phyloP scores from a whole-genome alignment of 352 stramenopile genomes.

The Phytophthora tentaculata region DNA sequence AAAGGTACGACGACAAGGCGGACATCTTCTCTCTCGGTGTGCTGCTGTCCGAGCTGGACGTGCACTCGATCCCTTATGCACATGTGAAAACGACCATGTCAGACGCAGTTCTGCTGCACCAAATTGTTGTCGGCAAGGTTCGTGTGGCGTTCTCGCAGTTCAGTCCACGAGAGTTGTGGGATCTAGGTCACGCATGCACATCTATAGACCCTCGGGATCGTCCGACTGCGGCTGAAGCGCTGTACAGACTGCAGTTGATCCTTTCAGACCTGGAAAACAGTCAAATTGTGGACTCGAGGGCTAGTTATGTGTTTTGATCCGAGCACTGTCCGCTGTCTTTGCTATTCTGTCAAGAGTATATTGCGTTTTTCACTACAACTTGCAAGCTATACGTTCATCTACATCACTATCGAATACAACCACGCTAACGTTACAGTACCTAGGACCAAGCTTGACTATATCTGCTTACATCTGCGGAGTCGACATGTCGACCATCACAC shows the following conservation, averaged over 20 bases:
- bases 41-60: constrained; percentile 17
- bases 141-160: constrained; percentile 16
- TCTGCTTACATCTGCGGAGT: constrained; percentile 36
- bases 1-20: constrained; percentile 17
- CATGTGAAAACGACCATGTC: constrained; percentile 12
- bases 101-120: constrained; percentile 16
- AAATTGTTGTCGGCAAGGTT: constrained; percentile 1
- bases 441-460: no score
- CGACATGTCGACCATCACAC: constrained; percentile 60
- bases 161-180: constrained; percentile 9
- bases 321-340: background rate
- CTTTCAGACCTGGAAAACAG: constrained; percentile 10
- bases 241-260: constrained; percentile 16
- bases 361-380: no score
- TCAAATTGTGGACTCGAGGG: background rate
- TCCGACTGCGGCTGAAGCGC: constrained; percentile 14
- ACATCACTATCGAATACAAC: no score
- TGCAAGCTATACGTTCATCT: no score
- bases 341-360: no score
- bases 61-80: constrained; percentile 14
- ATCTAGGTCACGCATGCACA: constrained; percentile 8
- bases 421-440: no score
- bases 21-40: constrained; percentile 24
- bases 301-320: constrained; percentile 9
- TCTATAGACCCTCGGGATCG: constrained; percentile 11